Conservation (phyloP, 192 early-diverging fungal genomes). For the Phycomyces nitens region DNA sequence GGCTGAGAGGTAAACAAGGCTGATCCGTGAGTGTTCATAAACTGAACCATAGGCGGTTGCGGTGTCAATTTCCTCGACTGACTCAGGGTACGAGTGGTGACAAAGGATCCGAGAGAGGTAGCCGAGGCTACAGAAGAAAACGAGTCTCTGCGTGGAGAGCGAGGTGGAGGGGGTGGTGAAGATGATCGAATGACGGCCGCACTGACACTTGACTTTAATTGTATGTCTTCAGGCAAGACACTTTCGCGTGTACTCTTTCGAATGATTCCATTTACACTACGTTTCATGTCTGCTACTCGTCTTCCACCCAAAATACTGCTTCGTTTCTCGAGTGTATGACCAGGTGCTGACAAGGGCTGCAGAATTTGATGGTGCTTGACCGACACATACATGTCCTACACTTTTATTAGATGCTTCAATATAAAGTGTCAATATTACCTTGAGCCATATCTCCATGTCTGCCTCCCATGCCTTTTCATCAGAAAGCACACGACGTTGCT, state of each 20-base stretch:
- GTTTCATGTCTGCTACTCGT: conserved; percentile 22
- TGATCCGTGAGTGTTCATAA: conserved; percentile 10
- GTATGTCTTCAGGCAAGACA: conserved; percentile 4
- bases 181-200: not conserved
- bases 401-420: not conserved
- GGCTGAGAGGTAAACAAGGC: conserved; percentile 19
- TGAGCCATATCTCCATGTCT: conserved; percentile 53
- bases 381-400: conserved; percentile 52
- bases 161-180: not conserved
- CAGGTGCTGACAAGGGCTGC: conserved; percentile 28
- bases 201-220: conserved; percentile 13
- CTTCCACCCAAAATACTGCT: conserved; percentile 16
- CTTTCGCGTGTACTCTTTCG: conserved; percentile 22
- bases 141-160: conserved; percentile 5
- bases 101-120: conserved; percentile 3
- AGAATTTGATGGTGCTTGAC: conserved; percentile 60
- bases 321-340: conserved; percentile 5
- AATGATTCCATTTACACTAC: conserved; percentile 26
- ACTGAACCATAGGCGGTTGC: conserved; percentile 4
- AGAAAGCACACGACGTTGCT: conserved; percentile 16
- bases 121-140: conserved; percentile 25
- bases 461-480: conserved; percentile 45
- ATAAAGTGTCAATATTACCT: conserved; percentile 20
- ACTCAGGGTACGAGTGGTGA: not conserved
- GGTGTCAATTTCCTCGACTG: not conserved